Conservation (phyloP, 2,329 filamentous ascomycete genomes). For the Colletotrichum spaethianum region DNA sequence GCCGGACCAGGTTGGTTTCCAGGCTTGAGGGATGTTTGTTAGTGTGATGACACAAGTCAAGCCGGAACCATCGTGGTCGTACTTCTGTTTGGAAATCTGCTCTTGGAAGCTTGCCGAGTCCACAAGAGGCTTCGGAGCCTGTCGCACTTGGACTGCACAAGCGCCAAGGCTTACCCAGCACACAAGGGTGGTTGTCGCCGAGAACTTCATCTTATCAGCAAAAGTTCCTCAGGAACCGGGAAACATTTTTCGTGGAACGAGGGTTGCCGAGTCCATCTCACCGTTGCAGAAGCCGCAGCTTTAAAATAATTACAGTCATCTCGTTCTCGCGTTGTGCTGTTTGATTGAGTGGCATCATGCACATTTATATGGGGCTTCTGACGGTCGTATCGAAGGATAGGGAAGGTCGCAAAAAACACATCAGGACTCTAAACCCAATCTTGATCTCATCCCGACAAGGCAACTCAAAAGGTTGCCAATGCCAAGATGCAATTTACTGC, state of each 20-base stretch:
- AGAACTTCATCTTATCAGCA: constrained; percentile 13
- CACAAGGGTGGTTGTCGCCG: background rate
- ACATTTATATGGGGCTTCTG: constrained; percentile 8
- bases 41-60: background rate
- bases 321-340: background rate
- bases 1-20: constrained; percentile 45
- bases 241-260: background rate
- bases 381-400: constrained; percentile 13
- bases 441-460: constrained; percentile 1
- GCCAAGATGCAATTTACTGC: background rate
- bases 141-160: background rate
- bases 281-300: background rate
- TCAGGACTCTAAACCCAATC: constrained; percentile 18
- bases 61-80: constrained; percentile 31
- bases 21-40: constrained; percentile 46
- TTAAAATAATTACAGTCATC: background rate
- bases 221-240: no score
- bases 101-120: constrained; percentile 30
- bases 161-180: constrained; percentile 10
- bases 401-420: constrained; percentile 30
- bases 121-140: background rate
- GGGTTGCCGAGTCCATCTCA: no score
- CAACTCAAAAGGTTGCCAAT: background rate
- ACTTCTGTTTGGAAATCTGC: constrained; percentile 22
- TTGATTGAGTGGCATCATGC: constrained; percentile 6